Conservation (phyloP, 2,329 filamentous ascomycete species). For the Mycocentrospora acerina region DNA sequence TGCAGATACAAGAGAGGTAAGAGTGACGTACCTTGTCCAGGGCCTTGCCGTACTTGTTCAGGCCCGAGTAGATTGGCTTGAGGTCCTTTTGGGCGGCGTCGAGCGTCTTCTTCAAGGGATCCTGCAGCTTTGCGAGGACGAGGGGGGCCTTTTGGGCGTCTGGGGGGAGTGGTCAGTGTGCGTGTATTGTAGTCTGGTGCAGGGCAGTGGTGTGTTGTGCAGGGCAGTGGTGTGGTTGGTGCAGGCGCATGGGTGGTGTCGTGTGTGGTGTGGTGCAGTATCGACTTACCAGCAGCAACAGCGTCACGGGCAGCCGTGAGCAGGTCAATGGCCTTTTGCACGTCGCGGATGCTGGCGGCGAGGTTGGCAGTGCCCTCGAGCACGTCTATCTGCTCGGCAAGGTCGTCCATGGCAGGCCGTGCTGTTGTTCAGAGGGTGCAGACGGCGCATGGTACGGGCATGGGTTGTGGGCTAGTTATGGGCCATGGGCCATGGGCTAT, state of each 20-base stretch:
- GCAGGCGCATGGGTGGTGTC: background rate
- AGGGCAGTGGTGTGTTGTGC: background rate
- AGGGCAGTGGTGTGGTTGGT: too few relatives aligned
- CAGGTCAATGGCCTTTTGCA: constrained; percentile 79
- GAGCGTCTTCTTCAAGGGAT: constrained; percentile 77
- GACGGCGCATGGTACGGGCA: too few relatives aligned
- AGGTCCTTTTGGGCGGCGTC: constrained; percentile 78
- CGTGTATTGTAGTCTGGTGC: too few relatives aligned
- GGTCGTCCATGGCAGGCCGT: constrained; percentile 57
- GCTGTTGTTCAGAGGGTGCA: constrained; percentile 10
- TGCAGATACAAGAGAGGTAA: too few relatives aligned
- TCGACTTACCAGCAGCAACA: constrained; percentile 66
- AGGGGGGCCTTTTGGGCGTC: constrained; percentile 71
- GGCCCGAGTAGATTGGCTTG: constrained; percentile 78
- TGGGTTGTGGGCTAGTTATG: too few relatives aligned
- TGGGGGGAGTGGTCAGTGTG: constrained; percentile 32
- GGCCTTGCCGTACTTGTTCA: constrained; percentile 81
- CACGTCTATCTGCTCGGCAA: constrained; percentile 74
- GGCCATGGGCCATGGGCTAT: too few relatives aligned
- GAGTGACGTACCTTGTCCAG: constrained; percentile 68
- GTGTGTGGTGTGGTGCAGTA: constrained; percentile 23
- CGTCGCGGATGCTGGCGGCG: constrained; percentile 71
- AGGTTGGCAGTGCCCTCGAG: constrained; percentile 70
- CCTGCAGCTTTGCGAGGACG: constrained; percentile 81
- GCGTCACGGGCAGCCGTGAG: constrained; percentile 72